Evolutionary conservation across 179 eudicot species (phyloP), one percentile per base, ranked within the genome.

Genomic region (Carnegiea gigantea): DNA sequence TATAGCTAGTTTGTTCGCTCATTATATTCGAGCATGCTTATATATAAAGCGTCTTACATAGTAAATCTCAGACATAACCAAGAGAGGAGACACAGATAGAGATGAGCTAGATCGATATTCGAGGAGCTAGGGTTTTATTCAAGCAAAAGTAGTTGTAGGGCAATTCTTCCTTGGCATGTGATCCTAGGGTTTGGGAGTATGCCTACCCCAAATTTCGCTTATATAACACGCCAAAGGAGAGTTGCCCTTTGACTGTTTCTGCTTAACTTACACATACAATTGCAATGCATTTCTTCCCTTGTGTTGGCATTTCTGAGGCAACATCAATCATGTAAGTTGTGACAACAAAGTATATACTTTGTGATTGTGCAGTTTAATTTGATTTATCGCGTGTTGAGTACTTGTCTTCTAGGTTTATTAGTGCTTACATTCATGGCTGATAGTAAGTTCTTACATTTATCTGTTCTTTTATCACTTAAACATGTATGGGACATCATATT

Each of bases 161-260:
- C 82, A 65, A 67, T 86, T 72, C 93, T 87, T 74, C 80, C 51
- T 80, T 73, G 93, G 93, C 90, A 87, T 87, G 80, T 82, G 40
- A 14, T 62, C 6, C 60, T 18, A 18, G 60, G 60, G 60, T 54
- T 54, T 54, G 20, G 57, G 57, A 10, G 57, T 51, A 51, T 10
- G 5, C 17, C 3, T 57, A 53, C 43, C 18, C 54, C 68, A 62
- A 70, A 30, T 62, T 26, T 60, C 1, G 44, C 68, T 28, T 21
- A 17, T 59, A 21, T 80, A 36, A 75, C 84, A 62, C 78, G 95
- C 93, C 95, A 92, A 90, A 90, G 95, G 95, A 92, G 95, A 92
- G 93, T 89, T 92, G 95, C 92, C 95, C 95, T 92, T 51, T 68
- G 59, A 88, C 86, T 85, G 84, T 79, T 83, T 82, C 73, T 78